A percentile compares a stretch with the other conserved stretches of the same genome.
Conservation (phyloP, 2,329 filamentous ascomycete species). For the Trichothecium roseum region DNA sequence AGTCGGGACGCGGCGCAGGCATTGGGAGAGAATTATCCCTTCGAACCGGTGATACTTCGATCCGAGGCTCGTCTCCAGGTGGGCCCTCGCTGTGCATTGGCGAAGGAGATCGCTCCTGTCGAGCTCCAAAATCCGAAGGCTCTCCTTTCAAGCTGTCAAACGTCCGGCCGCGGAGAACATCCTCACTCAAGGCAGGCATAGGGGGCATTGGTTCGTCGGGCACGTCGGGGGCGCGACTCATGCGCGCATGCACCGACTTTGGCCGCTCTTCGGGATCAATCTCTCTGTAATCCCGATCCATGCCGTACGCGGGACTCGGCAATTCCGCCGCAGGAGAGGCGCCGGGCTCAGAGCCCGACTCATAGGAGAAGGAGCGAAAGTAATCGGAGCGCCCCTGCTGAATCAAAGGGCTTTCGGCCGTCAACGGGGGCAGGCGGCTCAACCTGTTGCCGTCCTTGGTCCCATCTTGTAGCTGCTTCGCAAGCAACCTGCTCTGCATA, state of each 20-base stretch:
- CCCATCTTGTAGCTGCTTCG: conserved; percentile 75
- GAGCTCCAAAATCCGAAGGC: conserved; percentile 37
- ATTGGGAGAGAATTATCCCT: conserved; percentile 23
- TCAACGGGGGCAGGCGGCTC: conserved; percentile 75
- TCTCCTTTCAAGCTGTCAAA: conserved; percentile 27
- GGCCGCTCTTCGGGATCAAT: conserved; percentile 45
- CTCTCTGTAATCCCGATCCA: conserved; percentile 48
- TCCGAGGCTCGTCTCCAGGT: conserved; percentile 15
- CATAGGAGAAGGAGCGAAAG: conserved; percentile 64
- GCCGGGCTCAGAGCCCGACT: conserved; percentile 37
- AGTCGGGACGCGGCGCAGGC: conserved; percentile 25
- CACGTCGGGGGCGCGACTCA: conserved; percentile 52
- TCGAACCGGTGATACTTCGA: conserved; percentile 17
- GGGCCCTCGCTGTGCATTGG: conserved; percentile 33
- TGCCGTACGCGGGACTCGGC: conserved; percentile 24
- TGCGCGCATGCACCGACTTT: conserved; percentile 62
- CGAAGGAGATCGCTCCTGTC: conserved; percentile 48
- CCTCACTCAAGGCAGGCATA: conserved; percentile 28
- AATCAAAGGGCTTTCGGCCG: conserved; percentile 71
- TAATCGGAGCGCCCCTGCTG: conserved; percentile 67
- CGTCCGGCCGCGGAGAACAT: conserved; percentile 28
- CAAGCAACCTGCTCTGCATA: conserved; percentile 77
- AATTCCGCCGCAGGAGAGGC: conserved; percentile 15
- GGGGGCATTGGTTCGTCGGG: conserved; percentile 37
- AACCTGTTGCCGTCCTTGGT: conserved; percentile 65